Base-by-base conservation (phyloP, 169 alveolate species). In the Cyclospora cayetanensis region DNA sequence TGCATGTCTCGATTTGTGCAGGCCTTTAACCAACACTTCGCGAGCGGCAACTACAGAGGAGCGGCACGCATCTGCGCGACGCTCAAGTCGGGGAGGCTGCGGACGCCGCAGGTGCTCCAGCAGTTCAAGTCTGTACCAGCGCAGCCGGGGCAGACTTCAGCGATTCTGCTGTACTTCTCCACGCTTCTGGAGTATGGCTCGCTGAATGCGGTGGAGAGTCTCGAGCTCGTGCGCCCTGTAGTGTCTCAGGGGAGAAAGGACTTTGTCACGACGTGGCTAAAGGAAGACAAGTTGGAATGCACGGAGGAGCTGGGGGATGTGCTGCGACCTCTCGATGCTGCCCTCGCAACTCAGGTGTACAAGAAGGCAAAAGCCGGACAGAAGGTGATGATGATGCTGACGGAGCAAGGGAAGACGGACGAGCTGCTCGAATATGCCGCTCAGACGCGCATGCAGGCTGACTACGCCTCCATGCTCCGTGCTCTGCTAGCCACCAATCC, bases 301-400 rank as follows among this genome's bases (percentile, higher is more conserved):
- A 98, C 99, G 46, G 99, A 98, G 94, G 99, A 98, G 93, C 96
- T 99, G 34, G 99, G 99, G 20, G 99, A 99, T 93, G 92, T 98
- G 94, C 96, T 99, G 42, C 96, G 96, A 84, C 96, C 96, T 65
- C 93, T 95, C 85, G 99, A 98, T 53, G 96, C 95, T 50, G 95
- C 97, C 84, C 96, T 98, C 66, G 99, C 99, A 43, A 96, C 98
- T 55, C 95, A 97, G 93, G 97, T 99, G 42, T 98, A 97, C 94
- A 94, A 95, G 94, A 94, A 94, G 85, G 96, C 98, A 77, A 95
- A 95, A 35, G 95, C 97, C 84, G 97, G 96, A 85, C 96, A 97
- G 90, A 98, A 98, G 97, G 99, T 98, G 65, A 95, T 98, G 87
- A 95, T 97, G 87, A 96, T 98, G 70, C 97, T 98, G 87, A 97